Base-by-base conservation (phyloP, 805 yeast genomes). In the Candida ulmi region DNA sequence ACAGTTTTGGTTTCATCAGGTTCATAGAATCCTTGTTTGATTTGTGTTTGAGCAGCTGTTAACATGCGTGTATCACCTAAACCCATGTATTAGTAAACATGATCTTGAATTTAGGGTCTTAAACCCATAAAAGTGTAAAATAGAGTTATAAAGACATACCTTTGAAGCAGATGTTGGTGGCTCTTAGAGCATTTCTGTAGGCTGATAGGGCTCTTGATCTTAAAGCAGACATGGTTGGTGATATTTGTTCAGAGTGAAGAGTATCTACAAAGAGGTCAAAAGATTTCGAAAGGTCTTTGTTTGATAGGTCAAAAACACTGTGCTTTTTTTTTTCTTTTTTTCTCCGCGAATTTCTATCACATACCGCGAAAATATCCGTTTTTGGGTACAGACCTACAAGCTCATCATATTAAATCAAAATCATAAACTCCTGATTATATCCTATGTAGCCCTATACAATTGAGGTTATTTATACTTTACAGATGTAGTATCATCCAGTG, bases 181-280 rank as follows among this genome's bases (percentile, higher is more conserved):
- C 87, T 49, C 87, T 71, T 26, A 83, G 60, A 3, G 86, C 83
- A 36, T 68, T 66, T 59, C 83, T 74, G 57, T 82, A 84, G 0
- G 88, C 88, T 24, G 66, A 55, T 28, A 72, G 48, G 2, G 74
- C 71, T 47, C 52, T 52, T 21, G 30, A 35, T 19, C 33, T 35
- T 5, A 32, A 17, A 13, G 30, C 16, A 12, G 36, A 23, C 36
- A 33, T 31, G 5, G 17, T n/a, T n/a, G n/a, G n/a, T n/a, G n/a
- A n/a, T n/a, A n/a, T n/a, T n/a, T n/a, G n/a, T n/a, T n/a, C n/a
- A n/a, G n/a, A n/a, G n/a, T n/a, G n/a, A n/a, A n/a, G n/a, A n/a
- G n/a, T n/a, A n/a, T n/a, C n/a, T n/a, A n/a, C n/a, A n/a, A n/a
- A n/a, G n/a, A n/a, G n/a, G n/a, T n/a, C n/a, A n/a, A n/a, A n/a